These are phyloP conservation scores for Punica granatum DNA, from an alignment of 345 rosid species.

Conservation along the genomic window DNA sequence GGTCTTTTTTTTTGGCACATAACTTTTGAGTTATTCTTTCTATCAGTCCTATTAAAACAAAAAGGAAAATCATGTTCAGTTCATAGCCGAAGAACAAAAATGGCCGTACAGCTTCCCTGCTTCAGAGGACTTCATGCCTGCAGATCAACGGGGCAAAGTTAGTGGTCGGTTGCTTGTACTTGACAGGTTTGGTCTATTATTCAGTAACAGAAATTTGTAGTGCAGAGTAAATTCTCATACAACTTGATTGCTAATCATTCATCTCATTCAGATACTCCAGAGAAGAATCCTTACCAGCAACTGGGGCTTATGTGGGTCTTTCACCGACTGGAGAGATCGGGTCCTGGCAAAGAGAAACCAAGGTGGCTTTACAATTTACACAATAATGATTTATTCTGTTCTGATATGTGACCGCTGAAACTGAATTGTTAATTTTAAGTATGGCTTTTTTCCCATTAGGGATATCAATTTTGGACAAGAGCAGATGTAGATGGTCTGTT, in stretches of 20 bases:
- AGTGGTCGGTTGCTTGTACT: slow-evolving; percentile 55
- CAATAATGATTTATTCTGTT: not conserved
- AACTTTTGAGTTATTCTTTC: not conserved
- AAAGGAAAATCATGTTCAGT: slow-evolving; percentile 22
- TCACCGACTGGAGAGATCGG: slow-evolving; percentile 80
- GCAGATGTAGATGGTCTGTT: slow-evolving; percentile 55
- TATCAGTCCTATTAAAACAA: not conserved
- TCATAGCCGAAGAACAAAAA: slow-evolving; percentile 41
- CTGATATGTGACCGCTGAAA: not conserved
- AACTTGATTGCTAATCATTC: not conserved
- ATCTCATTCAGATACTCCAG: slow-evolving; percentile 23
- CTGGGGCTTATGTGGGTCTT: slow-evolving; percentile 69
- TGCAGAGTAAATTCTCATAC: not conserved
- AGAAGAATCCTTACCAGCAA: slow-evolving; percentile 27
- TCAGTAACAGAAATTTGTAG: not conserved
- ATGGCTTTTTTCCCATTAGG: slow-evolving; percentile 29
- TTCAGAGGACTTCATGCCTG: slow-evolving; percentile 55
- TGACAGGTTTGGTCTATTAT: slow-evolving; percentile 39
- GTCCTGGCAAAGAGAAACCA: slow-evolving; percentile 89
- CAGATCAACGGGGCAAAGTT: slow-evolving; percentile 53
- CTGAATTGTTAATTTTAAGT: not conserved
- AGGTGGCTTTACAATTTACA: slow-evolving; percentile 27
- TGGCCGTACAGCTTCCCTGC: slow-evolving; percentile 87
- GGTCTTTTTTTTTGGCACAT: not conserved
- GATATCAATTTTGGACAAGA: slow-evolving; percentile 83